These are phyloP conservation scores for Darksidea phi DNA, from an alignment of 495 filamentous ascomycete genomes.

Conservation along the genomic window DNA sequence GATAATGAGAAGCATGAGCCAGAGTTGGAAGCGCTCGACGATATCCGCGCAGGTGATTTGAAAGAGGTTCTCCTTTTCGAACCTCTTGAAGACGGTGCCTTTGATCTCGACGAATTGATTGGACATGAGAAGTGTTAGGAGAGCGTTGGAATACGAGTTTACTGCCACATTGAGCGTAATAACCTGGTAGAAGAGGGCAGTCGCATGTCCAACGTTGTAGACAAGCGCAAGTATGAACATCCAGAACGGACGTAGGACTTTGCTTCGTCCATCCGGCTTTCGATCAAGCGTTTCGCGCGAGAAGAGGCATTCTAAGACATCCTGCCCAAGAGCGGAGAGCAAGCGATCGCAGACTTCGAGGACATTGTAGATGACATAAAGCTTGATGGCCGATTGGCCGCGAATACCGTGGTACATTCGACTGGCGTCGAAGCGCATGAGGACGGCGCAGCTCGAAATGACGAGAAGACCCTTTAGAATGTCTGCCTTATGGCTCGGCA, in stretches of 20 bases:
- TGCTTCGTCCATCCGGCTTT: conserved; percentile 82
- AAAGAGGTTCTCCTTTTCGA: conserved; percentile 96
- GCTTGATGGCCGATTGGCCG: conserved; percentile 92
- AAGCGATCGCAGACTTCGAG: conserved; percentile 86
- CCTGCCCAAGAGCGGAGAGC: conserved; percentile 86
- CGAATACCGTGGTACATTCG: conserved; percentile 98
- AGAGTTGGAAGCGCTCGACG: conserved; percentile 95
- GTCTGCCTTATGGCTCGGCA: conserved; percentile 90
- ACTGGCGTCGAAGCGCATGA: conserved; percentile 93
- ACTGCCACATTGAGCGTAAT: conserved; percentile 97
- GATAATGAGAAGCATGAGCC: conserved; percentile 95
- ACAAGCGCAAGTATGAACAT: conserved; percentile 83
- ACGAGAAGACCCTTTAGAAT: conserved; percentile 86
- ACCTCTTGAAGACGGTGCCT: conserved; percentile 92
- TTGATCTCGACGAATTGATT: conserved; percentile 99
- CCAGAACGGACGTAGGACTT: conserved; percentile 84
- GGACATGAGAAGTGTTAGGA: conserved; percentile 85
- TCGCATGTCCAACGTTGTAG: conserved; percentile 85
- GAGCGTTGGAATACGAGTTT: conserved; percentile 96
- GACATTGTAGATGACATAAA: conserved; percentile 98
- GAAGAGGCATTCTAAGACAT: conserved; percentile 93
- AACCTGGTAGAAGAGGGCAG: conserved; percentile 91
- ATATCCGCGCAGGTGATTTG: conserved; percentile 95
- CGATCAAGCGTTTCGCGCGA: conserved; percentile 88
- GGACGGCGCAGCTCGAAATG: conserved; percentile 72